These are phyloP conservation scores for Fennellomyces sp. DNA, from an alignment of 371 early-diverging fungal genomes.

Conservation along the genomic window DNA sequence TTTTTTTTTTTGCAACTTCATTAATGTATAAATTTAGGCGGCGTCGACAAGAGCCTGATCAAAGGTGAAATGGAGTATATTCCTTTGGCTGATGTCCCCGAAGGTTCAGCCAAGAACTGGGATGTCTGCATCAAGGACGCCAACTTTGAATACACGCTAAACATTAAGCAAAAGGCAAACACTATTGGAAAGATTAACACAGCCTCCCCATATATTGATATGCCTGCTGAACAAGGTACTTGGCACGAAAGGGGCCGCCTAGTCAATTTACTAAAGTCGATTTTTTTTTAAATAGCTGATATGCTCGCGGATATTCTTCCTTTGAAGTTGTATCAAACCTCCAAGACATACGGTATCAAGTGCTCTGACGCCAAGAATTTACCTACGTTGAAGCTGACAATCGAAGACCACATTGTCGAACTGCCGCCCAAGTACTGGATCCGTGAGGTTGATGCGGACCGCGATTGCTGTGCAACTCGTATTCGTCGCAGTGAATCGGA, in stretches of 20 bases:
- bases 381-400: conserved; percentile 37
- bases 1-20: not conserved
- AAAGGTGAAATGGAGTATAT: conserved; percentile 42
- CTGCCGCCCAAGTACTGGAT: conserved; percentile 51
- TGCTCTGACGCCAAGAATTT: conserved; percentile 45
- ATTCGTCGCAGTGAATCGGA: conserved; percentile 41
- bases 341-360: conserved; percentile 43
- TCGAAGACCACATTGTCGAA: conserved; percentile 33
- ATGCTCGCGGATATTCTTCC: conserved; percentile 41
- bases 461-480: conserved; percentile 44
- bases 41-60: conserved; percentile 42
- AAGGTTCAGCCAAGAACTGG: conserved; percentile 35
- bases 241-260: too few relatives aligned
- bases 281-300: conserved; percentile 28
- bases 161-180: conserved; percentile 28
- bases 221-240: conserved; percentile 51
- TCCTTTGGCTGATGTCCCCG: conserved; percentile 19
- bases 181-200: conserved; percentile 45
- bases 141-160: conserved; percentile 31
- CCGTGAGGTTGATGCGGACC: conserved; percentile 28
- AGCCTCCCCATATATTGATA: conserved; percentile 37
- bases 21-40: conserved; percentile 27
- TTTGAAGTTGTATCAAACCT: conserved; percentile 38
- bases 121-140: conserved; percentile 45
- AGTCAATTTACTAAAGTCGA: conserved; percentile 2